A percentile compares a stretch with the other conserved stretches of the same genome.
Conservation (phyloP, 208 protist species). For the Blastocrithidia nonstop region DNA sequence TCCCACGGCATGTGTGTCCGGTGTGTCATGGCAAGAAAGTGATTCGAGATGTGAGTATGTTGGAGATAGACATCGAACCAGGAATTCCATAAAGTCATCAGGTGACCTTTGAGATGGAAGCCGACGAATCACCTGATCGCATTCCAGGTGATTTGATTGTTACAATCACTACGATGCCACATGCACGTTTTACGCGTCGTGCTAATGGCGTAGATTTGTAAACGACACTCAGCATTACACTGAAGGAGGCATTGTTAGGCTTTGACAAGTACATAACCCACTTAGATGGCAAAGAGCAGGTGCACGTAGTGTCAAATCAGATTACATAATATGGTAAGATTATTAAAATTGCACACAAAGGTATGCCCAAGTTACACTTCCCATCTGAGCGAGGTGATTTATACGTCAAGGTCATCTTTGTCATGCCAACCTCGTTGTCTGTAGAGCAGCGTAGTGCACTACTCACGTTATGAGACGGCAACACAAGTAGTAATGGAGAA, state of each 20-base stretch:
- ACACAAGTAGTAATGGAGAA: too few relatives aligned
- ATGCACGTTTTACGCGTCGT: constrained; percentile 63
- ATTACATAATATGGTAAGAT: constrained; percentile 58
- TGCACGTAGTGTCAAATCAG: constrained; percentile 9
- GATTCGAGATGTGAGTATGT: constrained; percentile 8
- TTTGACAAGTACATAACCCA: constrained; percentile 72
- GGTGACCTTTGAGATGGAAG: constrained; percentile 78
- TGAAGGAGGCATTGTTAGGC: constrained; percentile 81
- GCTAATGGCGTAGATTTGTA: constrained; percentile 70
- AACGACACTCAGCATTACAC: constrained; percentile 48
- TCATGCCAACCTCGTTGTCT: constrained; percentile 50
- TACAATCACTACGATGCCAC: constrained; percentile 22
- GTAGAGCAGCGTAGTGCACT: constrained; percentile 16
- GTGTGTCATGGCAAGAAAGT: constrained; percentile 68
- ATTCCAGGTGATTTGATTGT: constrained; percentile 77
- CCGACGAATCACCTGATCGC: constrained; percentile 50
- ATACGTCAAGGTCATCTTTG: constrained; percentile 65
- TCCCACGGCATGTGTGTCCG: constrained; percentile 51
- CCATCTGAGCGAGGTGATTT: constrained; percentile 81
- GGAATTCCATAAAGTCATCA: constrained; percentile 49
- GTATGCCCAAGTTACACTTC: constrained; percentile 83
- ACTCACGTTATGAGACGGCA: too few relatives aligned
- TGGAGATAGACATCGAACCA: constrained; percentile 60
- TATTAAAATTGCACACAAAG: constrained; percentile 59
- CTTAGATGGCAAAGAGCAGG: constrained; percentile 64